These are phyloP conservation scores for Neurospora sp. DNA, from an alignment of 495 filamentous ascomycete genomes.

Conservation along the genomic window DNA sequence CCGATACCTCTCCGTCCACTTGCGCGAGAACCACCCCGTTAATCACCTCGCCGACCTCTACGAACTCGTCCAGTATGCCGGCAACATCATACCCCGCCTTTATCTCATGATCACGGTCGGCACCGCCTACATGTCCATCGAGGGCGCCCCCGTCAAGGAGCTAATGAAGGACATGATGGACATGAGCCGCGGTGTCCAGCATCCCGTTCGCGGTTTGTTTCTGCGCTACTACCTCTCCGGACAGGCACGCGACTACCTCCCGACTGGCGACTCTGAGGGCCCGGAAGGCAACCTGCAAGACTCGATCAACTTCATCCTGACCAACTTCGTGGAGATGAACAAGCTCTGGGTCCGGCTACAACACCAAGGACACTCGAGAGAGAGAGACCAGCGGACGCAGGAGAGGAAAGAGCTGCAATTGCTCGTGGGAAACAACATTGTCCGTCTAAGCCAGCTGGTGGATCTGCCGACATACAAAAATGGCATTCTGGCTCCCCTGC, in stretches of 20 bases:
- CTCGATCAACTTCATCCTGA: constrained; percentile 92
- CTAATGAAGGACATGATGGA: constrained; percentile 99
- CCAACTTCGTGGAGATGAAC: constrained; percentile 99
- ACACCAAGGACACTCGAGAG: constrained; percentile 93
- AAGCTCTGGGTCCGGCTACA: constrained; percentile 97
- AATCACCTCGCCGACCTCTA: constrained; percentile 98
- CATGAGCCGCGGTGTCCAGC: constrained; percentile 96
- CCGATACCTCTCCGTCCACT: constrained; percentile 90
- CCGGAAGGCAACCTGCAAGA: constrained; percentile 94
- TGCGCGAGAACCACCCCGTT: constrained; percentile 92
- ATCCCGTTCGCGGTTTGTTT: constrained; percentile 90
- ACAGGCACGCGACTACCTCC: constrained; percentile 82
- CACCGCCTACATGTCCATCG: constrained; percentile 97
- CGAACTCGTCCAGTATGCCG: constrained; percentile 97
- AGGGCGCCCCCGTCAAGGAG: constrained; percentile 97
- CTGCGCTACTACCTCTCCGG: constrained; percentile 91
- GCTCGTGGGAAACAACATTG: constrained; percentile 90
- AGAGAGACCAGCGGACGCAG: constrained; percentile 84
- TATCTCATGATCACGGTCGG: constrained; percentile 99
- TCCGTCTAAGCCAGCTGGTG: constrained; percentile 88
- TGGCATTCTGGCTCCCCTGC: constrained; percentile 74
- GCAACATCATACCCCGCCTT: constrained; percentile 91
- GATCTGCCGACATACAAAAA: constrained; percentile 89
- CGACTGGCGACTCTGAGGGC: constrained; percentile 74
- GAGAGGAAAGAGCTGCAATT: constrained; percentile 92